Conservation (phyloP, 257 asterid genomes). For the Fraxinus excelsior region DNA sequence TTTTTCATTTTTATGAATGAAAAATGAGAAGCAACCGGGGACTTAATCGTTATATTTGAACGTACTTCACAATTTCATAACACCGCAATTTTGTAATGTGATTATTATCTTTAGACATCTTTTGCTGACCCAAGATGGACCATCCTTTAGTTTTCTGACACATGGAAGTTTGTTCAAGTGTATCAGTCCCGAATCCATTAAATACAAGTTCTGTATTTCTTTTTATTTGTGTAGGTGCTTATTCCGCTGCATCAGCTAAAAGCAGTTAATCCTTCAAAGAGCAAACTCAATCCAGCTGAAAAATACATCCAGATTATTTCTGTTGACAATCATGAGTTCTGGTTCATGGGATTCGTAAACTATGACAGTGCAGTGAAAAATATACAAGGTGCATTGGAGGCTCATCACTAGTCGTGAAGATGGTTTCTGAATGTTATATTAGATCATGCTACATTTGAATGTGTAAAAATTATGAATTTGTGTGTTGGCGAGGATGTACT, state of each 20-base stretch:
- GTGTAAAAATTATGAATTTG: neutral
- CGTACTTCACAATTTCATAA: too few species aligned
- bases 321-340: conserved; percentile 85
- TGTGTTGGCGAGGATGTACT: neutral
- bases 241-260: conserved; percentile 73
- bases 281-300: conserved; percentile 70
- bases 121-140: neutral
- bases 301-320: conserved; percentile 87
- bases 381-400: conserved; percentile 54
- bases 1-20: too few species aligned
- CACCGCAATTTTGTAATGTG: too few species aligned
- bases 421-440: neutral
- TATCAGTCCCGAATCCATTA: neutral
- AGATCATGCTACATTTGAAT: neutral
- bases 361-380: conserved; percentile 75
- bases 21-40: too few species aligned
- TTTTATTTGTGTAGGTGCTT: conserved; percentile 53
- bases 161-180: neutral
- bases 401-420: conserved; percentile 27
- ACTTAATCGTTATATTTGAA: too few species aligned
- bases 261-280: conserved; percentile 72
- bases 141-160: neutral
- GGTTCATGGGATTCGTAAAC: conserved; percentile 94
- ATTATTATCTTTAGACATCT: too few species aligned
- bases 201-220: conserved; percentile 9